Conservation (phyloP, 768 basidiomycete genomes). For the Gelatoporia subvermispora region DNA sequence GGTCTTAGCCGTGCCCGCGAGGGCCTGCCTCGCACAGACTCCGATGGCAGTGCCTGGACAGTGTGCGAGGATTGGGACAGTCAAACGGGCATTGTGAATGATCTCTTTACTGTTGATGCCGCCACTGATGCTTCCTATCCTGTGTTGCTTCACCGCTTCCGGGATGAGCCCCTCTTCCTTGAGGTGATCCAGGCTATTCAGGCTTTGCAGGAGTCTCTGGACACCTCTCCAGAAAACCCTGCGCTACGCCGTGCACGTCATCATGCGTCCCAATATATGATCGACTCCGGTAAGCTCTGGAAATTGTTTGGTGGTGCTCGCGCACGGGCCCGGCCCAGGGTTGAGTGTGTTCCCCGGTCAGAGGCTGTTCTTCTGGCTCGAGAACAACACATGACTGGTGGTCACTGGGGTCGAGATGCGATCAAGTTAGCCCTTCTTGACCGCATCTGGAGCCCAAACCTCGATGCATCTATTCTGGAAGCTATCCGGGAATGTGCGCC, state of each 20-base stretch:
- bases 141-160: neutral
- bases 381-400: constrained; percentile 8
- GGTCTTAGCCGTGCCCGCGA: constrained; percentile 19
- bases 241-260: neutral
- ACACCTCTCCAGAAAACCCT: neutral
- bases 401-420: constrained; percentile 31
- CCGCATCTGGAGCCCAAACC: constrained; percentile 19
- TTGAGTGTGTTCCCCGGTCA: constrained; percentile 2
- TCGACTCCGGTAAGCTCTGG: constrained; percentile 17
- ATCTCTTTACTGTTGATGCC: constrained; percentile 4
- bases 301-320: constrained; percentile 13
- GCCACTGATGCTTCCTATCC: neutral
- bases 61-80: constrained; percentile 26
- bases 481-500: constrained; percentile 15
- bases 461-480: constrained; percentile 17
- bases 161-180: constrained; percentile 3
- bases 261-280: constrained; percentile 2
- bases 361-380: constrained; percentile 9
- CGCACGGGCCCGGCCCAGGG: constrained; percentile 3
- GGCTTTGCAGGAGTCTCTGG: neutral
- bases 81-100: constrained; percentile 10
- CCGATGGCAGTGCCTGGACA: constrained; percentile 19
- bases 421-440: constrained; percentile 29
- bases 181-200: constrained; percentile 6
- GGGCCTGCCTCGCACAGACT: neutral